Conservation (phyloP, 2,329 filamentous ascomycete genomes). For the Arthroderma uncinatum region DNA sequence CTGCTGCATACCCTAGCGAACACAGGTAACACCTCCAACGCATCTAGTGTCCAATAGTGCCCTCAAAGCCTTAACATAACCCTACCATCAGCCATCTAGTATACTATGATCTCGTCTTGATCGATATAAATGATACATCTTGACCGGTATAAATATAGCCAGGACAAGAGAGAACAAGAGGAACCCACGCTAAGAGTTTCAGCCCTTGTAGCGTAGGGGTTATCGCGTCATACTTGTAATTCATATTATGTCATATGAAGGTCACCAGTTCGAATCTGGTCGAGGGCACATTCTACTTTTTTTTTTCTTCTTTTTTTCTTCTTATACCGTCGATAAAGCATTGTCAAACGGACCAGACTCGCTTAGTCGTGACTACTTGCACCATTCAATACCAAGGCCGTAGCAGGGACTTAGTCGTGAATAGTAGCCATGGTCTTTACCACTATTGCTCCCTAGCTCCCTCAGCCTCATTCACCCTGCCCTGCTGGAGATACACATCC, state of each 20-base stretch:
- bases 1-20: too few species aligned
- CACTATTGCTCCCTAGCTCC: neutral
- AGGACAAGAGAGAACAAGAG: slow-evolving; percentile 11
- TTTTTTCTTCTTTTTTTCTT: neutral
- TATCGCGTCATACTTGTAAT: slow-evolving; percentile 6
- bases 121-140: too few species aligned
- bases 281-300: neutral
- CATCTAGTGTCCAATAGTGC: too few species aligned
- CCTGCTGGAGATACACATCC: neutral
- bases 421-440: neutral
- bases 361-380: neutral
- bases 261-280: slow-evolving; percentile 6
- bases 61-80: too few species aligned
- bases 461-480: neutral
- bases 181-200: neutral
- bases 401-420: neutral
- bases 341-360: neutral
- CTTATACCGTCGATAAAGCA: neutral
- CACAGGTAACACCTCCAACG: too few species aligned
- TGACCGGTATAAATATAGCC: too few species aligned
- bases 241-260: slow-evolving; percentile 6
- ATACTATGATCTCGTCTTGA: too few species aligned
- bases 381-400: neutral
- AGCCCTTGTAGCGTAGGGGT: slow-evolving; percentile 4
- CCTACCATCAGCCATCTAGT: too few species aligned